Evolutionary conservation across 2,329 filamentous ascomycete genomes (phyloP).

Genomic region (Diaporthe velutina): DNA sequence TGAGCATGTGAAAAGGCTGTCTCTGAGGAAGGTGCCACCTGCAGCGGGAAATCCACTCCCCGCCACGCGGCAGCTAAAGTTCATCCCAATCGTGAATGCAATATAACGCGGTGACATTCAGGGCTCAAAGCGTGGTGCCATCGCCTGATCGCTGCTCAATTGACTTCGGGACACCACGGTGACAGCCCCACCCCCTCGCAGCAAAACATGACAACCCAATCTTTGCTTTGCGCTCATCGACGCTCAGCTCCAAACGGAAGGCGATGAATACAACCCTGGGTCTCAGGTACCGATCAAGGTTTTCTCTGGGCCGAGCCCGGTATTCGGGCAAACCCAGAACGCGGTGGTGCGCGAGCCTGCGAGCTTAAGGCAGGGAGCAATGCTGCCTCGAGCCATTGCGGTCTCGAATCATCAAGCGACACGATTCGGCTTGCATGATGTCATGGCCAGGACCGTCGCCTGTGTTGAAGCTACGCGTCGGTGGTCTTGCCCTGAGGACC

Average conservation of each 20-base stretch:
- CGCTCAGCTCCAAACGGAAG: neutral
- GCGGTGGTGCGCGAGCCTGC: neutral
- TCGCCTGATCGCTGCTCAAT: slow-evolving; percentile 22
- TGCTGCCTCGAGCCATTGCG: neutral
- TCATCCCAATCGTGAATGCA: slow-evolving; percentile 16
- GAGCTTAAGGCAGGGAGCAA: neutral
- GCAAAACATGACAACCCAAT: neutral
- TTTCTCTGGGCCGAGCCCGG: neutral
- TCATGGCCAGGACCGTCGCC: slow-evolving; percentile 14
- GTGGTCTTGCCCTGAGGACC: neutral
- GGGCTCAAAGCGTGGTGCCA: slow-evolving; percentile 27
- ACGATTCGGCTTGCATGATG: slow-evolving; percentile 19
- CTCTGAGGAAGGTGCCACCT: neutral
- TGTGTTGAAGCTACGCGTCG: neutral
- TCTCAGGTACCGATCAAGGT: slow-evolving; percentile 30
- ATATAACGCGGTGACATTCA: slow-evolving; percentile 21
- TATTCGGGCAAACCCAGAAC: slow-evolving; percentile 1
- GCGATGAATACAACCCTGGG: slow-evolving; percentile 16
- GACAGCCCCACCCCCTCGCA: slow-evolving; percentile 12
- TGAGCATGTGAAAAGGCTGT: neutral
- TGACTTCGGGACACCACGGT: slow-evolving; percentile 23
- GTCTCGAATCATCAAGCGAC: slow-evolving; percentile 31
- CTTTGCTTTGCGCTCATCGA: slow-evolving; percentile 20
- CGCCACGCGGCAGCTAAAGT: slow-evolving; percentile 17
- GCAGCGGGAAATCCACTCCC: neutral